Evolutionary conservation across 179 eudicot species (phyloP).

Genomic region (Amaranthus tricolor): DNA sequence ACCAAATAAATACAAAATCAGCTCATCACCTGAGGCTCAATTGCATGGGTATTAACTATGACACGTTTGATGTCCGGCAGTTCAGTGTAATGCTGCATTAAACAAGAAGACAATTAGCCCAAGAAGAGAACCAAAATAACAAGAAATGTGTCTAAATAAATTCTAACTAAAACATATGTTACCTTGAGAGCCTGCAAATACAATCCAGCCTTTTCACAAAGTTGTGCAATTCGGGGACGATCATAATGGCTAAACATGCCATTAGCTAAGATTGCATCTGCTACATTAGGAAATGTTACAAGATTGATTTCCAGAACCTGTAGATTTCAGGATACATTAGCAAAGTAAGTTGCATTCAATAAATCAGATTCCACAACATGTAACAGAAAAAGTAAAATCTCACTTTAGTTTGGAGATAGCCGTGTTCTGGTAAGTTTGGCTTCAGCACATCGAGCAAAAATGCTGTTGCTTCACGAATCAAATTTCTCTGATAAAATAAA

Average conservation of each 20-base stretch:
- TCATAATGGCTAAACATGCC: slow-evolving; percentile 61
- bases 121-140: not conserved
- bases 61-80: slow-evolving; percentile 52
- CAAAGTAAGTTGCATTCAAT: not conserved
- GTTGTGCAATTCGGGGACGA: slow-evolving; percentile 51
- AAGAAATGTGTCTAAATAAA: not conserved
- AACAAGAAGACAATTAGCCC: slow-evolving; percentile 14
- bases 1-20: not conserved
- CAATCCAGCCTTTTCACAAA: slow-evolving; percentile 51
- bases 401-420: slow-evolving; percentile 85
- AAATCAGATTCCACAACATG: not conserved
- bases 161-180: not conserved
- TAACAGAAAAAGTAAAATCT: not conserved
- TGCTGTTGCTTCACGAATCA: slow-evolving; percentile 99
- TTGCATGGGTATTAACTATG: slow-evolving; percentile 54
- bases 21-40: slow-evolving; percentile 49
- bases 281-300: slow-evolving; percentile 97
- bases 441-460: slow-evolving; percentile 93
- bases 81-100: slow-evolving; percentile 49
- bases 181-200: slow-evolving; percentile 51
- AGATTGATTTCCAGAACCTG: slow-evolving; percentile 97
- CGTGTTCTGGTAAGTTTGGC: slow-evolving; percentile 94
- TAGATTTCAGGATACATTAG: not conserved
- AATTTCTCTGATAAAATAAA: slow-evolving; percentile 60
- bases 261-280: slow-evolving; percentile 66